A percentile compares a stretch with the other conserved stretches of the same genome.
phyloP scores from a whole-genome alignment of 192 early-diverging fungal species.

The Glomus cerebriforme region DNA sequence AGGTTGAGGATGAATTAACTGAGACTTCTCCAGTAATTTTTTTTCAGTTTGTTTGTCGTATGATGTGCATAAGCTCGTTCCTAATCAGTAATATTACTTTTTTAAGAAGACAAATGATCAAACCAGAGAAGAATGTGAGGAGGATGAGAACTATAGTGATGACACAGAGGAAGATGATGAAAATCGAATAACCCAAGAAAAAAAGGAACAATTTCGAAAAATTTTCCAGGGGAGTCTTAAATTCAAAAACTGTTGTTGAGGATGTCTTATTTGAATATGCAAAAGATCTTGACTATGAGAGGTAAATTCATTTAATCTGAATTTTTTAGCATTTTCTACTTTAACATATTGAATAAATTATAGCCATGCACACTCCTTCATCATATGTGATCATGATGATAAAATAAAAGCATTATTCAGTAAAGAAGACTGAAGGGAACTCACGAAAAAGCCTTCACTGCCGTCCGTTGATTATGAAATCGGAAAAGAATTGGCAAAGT shows the following conservation, averaged over 20 bases:
- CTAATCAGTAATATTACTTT: too few relatives aligned
- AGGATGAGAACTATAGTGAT: constrained; percentile 1
- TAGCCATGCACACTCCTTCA: constrained; percentile 10
- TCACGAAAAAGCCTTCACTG: constrained; percentile 13
- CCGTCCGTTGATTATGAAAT: constrained; percentile 17
- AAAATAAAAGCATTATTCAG: constrained; percentile 15
- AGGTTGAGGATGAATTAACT: not conserved
- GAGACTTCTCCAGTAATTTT: not conserved
- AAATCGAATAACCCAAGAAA: constrained; percentile 12
- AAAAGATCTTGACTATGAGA: constrained; percentile 17
- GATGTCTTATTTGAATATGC: constrained; percentile 19
- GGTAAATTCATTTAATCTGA: constrained; percentile 11
- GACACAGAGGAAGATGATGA: not conserved
- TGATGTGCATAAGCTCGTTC: too few relatives aligned
- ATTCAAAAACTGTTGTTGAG: constrained; percentile 2
- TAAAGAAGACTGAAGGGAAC: constrained; percentile 21
- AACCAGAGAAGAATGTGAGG: not conserved
- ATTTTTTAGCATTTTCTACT: constrained; percentile 9
- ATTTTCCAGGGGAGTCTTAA: not conserved
- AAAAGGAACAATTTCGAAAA: constrained; percentile 3
- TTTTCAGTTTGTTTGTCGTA: too few relatives aligned
- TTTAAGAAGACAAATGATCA: too few relatives aligned
- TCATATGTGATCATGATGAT: constrained; percentile 23
- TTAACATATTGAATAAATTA: constrained; percentile 16
- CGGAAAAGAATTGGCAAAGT: constrained; percentile 2